Conservation (phyloP, 2,329 filamentous ascomycete genomes). For the Escovopsis sp. region DNA sequence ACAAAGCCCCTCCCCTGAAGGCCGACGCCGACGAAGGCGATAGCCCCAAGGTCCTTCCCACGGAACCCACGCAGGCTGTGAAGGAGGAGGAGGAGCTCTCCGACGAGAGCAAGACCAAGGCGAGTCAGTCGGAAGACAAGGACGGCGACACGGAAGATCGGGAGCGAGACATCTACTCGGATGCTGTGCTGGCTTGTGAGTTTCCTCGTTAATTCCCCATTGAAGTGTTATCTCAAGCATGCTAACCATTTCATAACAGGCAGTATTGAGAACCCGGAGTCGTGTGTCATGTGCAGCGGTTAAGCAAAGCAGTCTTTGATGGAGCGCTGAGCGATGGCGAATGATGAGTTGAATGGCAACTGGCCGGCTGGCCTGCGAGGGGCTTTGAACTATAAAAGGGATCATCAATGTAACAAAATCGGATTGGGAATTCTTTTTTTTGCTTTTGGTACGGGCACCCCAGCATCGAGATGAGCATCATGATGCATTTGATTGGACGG, state of each 20-base stretch:
- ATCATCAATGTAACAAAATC: no score
- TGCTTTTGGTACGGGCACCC: no score
- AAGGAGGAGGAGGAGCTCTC: constrained; percentile 54
- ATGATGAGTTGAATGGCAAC: no score
- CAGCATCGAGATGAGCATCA: no score
- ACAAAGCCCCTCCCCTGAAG: constrained; percentile 54
- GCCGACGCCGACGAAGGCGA: constrained; percentile 65
- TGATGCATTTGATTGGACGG: no score
- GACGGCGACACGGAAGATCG: constrained; percentile 56
- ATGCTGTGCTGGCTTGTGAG: constrained; percentile 78
- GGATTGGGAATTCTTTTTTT: no score
- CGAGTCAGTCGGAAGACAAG: constrained; percentile 55
- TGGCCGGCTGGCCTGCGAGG: no score
- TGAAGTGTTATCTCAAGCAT: background rate
- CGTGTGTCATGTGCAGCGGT: constrained; percentile 95
- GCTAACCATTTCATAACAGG: constrained; percentile 31
- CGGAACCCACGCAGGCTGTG: constrained; percentile 49
- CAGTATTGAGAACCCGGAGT: constrained; percentile 94
- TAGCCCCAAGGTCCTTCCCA: constrained; percentile 62
- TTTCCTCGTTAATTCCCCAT: constrained; percentile 9
- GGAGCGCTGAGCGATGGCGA: no score
- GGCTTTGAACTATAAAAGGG: no score
- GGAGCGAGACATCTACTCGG: constrained; percentile 88
- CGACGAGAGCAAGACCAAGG: constrained; percentile 32
- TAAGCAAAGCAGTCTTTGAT: constrained; percentile 25